Evolutionary conservation across 441 rosid species (phyloP).

Genomic region (Omphalea diandra): DNA sequence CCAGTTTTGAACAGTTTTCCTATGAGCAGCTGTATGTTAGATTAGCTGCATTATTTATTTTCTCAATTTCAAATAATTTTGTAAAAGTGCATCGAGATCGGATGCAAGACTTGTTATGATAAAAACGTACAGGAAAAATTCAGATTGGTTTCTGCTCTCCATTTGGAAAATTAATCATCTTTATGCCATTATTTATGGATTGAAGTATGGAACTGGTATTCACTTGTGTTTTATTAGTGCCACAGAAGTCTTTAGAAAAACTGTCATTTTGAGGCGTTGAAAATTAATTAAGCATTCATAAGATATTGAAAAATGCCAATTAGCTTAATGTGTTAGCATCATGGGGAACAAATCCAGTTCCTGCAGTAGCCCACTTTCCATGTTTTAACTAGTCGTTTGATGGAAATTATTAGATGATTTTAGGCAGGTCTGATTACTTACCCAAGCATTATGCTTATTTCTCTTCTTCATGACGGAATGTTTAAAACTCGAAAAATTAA

Average conservation of each 20-base stretch:
- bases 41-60: neutral
- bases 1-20: conserved; percentile 20
- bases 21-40: conserved; percentile 16
- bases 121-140: neutral
- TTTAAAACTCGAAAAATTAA: neutral
- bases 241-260: neutral
- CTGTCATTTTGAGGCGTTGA: neutral
- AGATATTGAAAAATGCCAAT: neutral
- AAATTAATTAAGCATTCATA: too few relatives aligned
- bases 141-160: neutral
- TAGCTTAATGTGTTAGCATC: neutral
- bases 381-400: too few relatives aligned
- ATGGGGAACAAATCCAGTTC: too few relatives aligned
- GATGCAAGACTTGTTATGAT: neutral
- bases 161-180: neutral
- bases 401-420: too few relatives aligned
- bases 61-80: conserved; percentile 2
- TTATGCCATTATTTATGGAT: neutral
- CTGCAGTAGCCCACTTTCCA: too few relatives aligned
- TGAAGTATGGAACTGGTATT: neutral
- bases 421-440: too few relatives aligned
- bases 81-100: neutral
- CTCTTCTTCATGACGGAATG: neutral
- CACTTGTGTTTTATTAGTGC: neutral
- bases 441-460: too few relatives aligned